Percentiles rank a stretch among this genome's conserved stretches.
Evolutionary conservation across 352 stramenopile species (phyloP).

Genomic region (Phytophthora megakarya): DNA sequence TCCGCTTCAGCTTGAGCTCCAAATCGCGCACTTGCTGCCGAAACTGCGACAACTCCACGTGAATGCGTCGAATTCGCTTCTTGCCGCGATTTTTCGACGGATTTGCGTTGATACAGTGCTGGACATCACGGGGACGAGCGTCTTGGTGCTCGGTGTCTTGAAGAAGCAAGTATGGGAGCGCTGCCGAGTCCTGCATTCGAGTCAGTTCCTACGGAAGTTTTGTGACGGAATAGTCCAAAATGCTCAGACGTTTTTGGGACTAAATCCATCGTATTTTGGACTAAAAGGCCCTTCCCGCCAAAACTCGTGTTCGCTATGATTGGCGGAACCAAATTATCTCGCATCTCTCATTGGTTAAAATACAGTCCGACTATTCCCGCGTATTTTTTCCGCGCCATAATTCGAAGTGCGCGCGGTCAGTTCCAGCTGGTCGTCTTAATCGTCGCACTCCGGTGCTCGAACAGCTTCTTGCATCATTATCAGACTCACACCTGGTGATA

Average conservation of each 20-base stretch:
- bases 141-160: not conserved
- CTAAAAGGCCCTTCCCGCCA: slow-evolving; percentile 21
- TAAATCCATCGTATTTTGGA: slow-evolving; percentile 2
- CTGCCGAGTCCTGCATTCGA: slow-evolving; percentile 21
- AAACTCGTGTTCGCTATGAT: slow-evolving; percentile 13
- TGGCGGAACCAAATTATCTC: slow-evolving; percentile 1
- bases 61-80: slow-evolving; percentile 28
- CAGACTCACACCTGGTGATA: not conserved
- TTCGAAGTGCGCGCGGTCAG: slow-evolving; percentile 15
- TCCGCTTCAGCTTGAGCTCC: slow-evolving; percentile 34
- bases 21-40: slow-evolving; percentile 35
- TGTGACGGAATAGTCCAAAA: slow-evolving; percentile 2
- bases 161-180: not conserved
- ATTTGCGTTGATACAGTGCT: not conserved
- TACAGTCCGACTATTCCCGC: slow-evolving; percentile 15
- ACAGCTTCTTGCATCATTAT: not conserved
- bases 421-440: not conserved
- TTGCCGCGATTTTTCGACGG: not conserved
- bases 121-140: not conserved
- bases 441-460: slow-evolving; percentile 1
- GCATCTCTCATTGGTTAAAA: slow-evolving; percentile 19
- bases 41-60: slow-evolving; percentile 39
- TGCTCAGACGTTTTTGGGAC: not conserved
- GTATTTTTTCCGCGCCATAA: slow-evolving; percentile 29
- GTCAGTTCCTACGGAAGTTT: slow-evolving; percentile 2